Evolutionary conservation across 225 moss, liverwort and hornwort genomes (phyloP).

Genomic region (Straminergon stramineum): DNA sequence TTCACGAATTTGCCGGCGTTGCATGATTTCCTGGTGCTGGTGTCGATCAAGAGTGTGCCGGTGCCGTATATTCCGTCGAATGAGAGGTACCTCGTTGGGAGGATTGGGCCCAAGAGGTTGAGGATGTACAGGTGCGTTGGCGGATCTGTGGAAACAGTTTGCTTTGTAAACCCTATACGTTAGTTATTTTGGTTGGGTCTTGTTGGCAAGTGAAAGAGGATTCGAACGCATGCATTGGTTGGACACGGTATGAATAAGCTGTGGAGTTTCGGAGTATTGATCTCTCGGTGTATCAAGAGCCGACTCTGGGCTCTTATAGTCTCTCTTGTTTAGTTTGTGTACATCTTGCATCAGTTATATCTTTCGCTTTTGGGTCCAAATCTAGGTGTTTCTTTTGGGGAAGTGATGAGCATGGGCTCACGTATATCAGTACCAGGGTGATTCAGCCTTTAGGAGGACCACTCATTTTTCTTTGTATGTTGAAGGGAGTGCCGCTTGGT

Average conservation of each 20-base stretch:
- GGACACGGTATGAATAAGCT: not conserved
- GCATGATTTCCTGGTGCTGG: constrained; percentile 64
- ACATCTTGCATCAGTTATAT: not conserved
- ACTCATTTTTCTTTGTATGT: not conserved
- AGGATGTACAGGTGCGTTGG: constrained; percentile 70
- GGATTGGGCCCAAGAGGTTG: constrained; percentile 66
- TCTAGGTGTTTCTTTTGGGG: not conserved
- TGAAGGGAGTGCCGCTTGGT: not conserved
- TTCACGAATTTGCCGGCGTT: constrained; percentile 87
- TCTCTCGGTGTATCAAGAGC: not conserved
- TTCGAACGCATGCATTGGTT: not conserved
- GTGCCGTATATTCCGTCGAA: constrained; percentile 49
- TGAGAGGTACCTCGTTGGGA: constrained; percentile 65
- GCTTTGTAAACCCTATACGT: not conserved
- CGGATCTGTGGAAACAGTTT: not conserved
- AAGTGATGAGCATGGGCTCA: not conserved
- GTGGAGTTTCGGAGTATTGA: not conserved
- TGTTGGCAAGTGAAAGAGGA: not conserved
- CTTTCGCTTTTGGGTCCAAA: not conserved
- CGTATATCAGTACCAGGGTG: not conserved
- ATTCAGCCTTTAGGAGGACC: not conserved
- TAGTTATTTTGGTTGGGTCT: not conserved
- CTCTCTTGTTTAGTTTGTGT: not conserved
- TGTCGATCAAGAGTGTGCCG: constrained; percentile 68
- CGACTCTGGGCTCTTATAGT: not conserved